These are phyloP conservation scores for Pontederia paniculata DNA, from an alignment of 176 grass and related monocot species.

Conservation along the genomic window DNA sequence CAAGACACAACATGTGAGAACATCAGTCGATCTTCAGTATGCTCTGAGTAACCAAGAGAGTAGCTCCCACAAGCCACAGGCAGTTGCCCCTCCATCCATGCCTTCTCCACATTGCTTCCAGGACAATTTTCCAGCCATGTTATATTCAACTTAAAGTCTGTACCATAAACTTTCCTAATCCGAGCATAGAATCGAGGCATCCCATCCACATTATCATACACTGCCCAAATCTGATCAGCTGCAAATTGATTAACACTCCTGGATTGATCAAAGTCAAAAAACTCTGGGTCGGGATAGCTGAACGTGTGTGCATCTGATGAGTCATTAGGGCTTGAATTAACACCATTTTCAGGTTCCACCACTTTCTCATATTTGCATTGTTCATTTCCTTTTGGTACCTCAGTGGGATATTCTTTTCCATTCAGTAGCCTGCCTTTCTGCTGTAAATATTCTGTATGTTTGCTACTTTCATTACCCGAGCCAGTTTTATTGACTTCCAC, in stretches of 20 bases:
- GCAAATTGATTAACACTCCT: conserved; percentile 2
- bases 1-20: conserved; percentile 9
- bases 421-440: not conserved
- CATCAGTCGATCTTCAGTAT: not conserved
- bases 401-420: not conserved
- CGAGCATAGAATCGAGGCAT: conserved; percentile 6
- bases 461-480: not conserved
- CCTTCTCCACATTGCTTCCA: not conserved
- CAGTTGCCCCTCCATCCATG: not conserved
- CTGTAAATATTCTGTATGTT: not conserved
- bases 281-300: not conserved
- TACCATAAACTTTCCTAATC: not conserved
- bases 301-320: conserved; percentile 1
- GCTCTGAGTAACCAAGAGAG: not conserved
- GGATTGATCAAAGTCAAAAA: conserved; percentile 2
- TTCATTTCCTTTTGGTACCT: not conserved
- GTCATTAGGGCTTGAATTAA: conserved; percentile 15
- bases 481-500: not conserved
- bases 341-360: not conserved
- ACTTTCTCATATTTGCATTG: not conserved
- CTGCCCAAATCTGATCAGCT: not conserved
- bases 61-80: conserved; percentile 7
- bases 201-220: conserved; percentile 1
- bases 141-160: not conserved
- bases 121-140: not conserved